phyloP scores from a whole-genome alignment of 306 rosid species.

The Quercus glauca region DNA sequence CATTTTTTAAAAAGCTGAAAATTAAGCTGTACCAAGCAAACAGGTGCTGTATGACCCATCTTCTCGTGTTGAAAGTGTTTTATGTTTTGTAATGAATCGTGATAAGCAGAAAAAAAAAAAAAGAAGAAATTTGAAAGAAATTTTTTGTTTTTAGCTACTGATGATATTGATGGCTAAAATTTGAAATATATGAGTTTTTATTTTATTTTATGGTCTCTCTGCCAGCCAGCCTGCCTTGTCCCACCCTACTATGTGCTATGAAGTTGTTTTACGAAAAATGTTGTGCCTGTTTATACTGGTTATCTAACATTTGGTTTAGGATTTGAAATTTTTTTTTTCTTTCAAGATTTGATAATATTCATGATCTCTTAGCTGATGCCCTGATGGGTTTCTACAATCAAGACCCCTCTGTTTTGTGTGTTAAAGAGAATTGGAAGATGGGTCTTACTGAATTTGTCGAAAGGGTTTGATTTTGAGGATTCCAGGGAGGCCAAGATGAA shows the following conservation, averaged over 20 bases:
- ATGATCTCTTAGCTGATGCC: conserved; percentile 1
- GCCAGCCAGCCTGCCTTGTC: too few relatives aligned
- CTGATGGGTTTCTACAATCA: conserved; percentile 4
- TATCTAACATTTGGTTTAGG: background rate
- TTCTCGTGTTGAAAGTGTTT: background rate
- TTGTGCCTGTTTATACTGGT: background rate
- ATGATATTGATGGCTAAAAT: background rate
- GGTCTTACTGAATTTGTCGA: conserved; percentile 37
- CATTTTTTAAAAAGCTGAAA: too few relatives aligned
- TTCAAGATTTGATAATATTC: background rate
- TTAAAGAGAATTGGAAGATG: conserved; percentile 42
- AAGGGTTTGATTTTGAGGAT: conserved; percentile 49
- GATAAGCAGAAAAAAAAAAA: background rate
- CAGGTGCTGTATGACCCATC: background rate
- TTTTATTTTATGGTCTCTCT: too few relatives aligned
- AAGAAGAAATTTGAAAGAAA: background rate
- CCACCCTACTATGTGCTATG: too few relatives aligned
- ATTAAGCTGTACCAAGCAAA: background rate
- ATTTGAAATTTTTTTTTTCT: background rate
- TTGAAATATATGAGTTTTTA: background rate
- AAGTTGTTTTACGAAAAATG: too few relatives aligned
- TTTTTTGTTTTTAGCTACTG: background rate
- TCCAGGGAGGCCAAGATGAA: conserved; percentile 57
- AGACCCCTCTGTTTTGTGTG: conserved; percentile 9
- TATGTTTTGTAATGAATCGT: background rate